phyloP scores from a whole-genome alignment of 2,329 filamentous ascomycete genomes.

The Aspergillus versicolor region DNA sequence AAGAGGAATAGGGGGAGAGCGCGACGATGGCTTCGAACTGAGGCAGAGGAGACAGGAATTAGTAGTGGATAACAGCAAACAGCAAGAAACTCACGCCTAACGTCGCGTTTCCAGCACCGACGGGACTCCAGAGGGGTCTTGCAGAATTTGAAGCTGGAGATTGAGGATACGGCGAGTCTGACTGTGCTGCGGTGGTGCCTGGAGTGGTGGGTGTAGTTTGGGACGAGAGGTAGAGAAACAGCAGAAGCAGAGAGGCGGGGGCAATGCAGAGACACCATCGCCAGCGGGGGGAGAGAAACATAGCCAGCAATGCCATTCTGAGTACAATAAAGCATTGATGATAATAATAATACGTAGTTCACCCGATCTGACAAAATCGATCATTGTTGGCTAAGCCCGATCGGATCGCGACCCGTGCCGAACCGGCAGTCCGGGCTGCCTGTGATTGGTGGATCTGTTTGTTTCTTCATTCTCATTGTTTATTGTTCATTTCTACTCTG shows the following conservation, averaged over 20 bases:
- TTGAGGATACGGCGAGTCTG: not conserved
- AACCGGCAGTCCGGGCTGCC: too few species aligned
- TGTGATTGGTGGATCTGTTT: too few species aligned
- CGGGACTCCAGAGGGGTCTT: not conserved
- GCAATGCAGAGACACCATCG: constrained; percentile 7
- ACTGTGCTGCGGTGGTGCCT: not conserved
- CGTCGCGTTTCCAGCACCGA: constrained; percentile 6
- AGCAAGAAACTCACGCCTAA: constrained; percentile 3
- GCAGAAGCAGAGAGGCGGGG: not conserved
- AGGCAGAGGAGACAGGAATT: too few species aligned
- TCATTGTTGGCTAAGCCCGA: too few species aligned
- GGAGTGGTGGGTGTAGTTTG: not conserved
- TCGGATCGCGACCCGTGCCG: too few species aligned
- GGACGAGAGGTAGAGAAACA: not conserved
- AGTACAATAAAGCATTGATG: too few species aligned
- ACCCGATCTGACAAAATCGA: too few species aligned
- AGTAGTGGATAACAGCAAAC: not conserved
- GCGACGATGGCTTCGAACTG: constrained; percentile 31
- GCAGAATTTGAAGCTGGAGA: not conserved
- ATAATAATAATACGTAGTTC: too few species aligned
- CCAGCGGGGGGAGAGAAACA: not conserved
- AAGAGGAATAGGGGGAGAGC: constrained; percentile 33
- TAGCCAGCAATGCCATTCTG: too few species aligned
- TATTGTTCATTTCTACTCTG: too few species aligned
- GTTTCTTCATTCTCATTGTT: too few species aligned